phyloP scores from a whole-genome alignment of 2,329 filamentous ascomycete species.

The Cordyceps sp. region DNA sequence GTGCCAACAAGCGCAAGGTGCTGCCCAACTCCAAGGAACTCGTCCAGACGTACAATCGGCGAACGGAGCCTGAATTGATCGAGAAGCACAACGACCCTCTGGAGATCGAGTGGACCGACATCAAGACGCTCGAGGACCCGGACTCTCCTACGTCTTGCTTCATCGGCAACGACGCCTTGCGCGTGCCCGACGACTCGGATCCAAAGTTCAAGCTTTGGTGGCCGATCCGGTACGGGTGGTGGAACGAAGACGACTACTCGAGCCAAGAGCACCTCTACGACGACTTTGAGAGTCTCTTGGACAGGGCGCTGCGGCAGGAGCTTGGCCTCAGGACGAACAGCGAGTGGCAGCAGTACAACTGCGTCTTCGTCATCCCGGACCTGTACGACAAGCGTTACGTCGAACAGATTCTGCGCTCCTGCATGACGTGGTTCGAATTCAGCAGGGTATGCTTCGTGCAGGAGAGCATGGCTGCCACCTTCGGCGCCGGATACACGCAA shows the following conservation, averaged over 20 bases:
- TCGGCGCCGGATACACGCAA: constrained; percentile 85
- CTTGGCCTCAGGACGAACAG: constrained; percentile 61
- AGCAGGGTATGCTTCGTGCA: constrained; percentile 85
- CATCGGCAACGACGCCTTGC: constrained; percentile 64
- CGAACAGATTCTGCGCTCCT: constrained; percentile 65
- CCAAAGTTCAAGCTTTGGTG: constrained; percentile 87
- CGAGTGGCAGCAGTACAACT: constrained; percentile 81
- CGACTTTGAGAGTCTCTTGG: constrained; percentile 75
- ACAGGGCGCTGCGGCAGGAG: constrained; percentile 74
- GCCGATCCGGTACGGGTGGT: constrained; percentile 73
- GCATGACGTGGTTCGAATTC: constrained; percentile 82
- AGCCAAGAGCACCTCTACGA: constrained; percentile 67
- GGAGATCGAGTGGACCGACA: constrained; percentile 89
- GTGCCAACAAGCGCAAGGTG: constrained; percentile 84
- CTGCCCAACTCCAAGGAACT: constrained; percentile 95
- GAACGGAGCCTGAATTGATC: constrained; percentile 71
- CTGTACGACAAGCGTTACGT: constrained; percentile 92
- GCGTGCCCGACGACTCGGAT: constrained; percentile 75
- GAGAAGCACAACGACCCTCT: constrained; percentile 88
- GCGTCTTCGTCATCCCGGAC: constrained; percentile 93
- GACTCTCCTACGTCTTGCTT: constrained; percentile 48
- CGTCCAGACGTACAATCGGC: constrained; percentile 84
- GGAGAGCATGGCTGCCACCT: constrained; percentile 86
- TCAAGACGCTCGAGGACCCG: constrained; percentile 48
- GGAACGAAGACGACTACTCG: constrained; percentile 79